Percentiles rank a stretch among this genome's conserved stretches.
Evolutionary conservation across 2,329 filamentous ascomycete genomes (phyloP).

Genomic region (Xylariaceae sp.): DNA sequence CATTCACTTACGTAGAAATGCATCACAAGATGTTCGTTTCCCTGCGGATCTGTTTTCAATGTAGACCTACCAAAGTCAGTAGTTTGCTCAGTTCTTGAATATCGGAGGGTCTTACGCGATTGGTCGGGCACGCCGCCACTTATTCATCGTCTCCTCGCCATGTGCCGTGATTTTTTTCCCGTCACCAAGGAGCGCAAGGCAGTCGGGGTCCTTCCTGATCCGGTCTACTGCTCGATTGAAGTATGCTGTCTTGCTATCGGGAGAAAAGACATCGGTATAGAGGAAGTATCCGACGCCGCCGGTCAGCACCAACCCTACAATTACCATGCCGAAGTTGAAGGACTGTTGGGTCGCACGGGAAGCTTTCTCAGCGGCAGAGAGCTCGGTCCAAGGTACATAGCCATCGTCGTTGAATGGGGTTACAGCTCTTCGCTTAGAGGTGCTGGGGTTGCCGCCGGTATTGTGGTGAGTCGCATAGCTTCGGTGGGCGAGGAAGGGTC

Average conservation of each 20-base stretch:
- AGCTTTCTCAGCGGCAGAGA: conserved; percentile 73
- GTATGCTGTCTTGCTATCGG: conserved; percentile 78
- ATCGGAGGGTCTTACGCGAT: conserved; percentile 44
- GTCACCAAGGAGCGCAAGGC: conserved; percentile 70
- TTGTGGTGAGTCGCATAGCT: conserved; percentile 57
- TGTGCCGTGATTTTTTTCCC: conserved; percentile 71
- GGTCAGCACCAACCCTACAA: conserved; percentile 71
- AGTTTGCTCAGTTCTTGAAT: neutral
- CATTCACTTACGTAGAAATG: conserved; percentile 68
- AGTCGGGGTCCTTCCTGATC: conserved; percentile 68
- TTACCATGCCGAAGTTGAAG: conserved; percentile 77
- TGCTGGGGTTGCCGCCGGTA: conserved; percentile 28
- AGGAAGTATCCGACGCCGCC: conserved; percentile 74
- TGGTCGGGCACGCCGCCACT: conserved; percentile 68
- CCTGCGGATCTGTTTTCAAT: conserved; percentile 65
- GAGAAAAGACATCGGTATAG: conserved; percentile 77
- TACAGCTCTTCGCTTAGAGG: conserved; percentile 61
- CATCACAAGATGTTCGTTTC: conserved; percentile 77
- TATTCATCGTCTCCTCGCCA: conserved; percentile 75
- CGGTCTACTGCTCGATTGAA: conserved; percentile 84
- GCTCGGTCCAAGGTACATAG: conserved; percentile 71
- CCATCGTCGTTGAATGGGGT: conserved; percentile 87
- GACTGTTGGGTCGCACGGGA: conserved; percentile 84
- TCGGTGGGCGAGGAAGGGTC: conserved; percentile 38
- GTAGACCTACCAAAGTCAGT: conserved; percentile 48